These are phyloP conservation scores for Aurifilum marmelostoma DNA, from an alignment of 2,329 filamentous ascomycete species.

Conservation along the genomic window DNA sequence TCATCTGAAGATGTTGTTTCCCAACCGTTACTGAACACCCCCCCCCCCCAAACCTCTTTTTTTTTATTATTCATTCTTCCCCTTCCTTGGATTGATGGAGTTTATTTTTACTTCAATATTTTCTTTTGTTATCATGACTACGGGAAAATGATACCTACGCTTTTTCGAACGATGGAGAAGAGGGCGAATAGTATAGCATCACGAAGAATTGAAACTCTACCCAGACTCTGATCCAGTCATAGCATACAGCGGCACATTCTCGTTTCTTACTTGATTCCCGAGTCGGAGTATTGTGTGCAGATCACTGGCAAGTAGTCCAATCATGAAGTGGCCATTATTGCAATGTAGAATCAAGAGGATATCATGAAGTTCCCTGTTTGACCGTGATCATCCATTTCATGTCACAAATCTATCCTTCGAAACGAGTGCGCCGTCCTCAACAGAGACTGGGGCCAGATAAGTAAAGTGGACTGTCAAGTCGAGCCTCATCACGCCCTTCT, in stretches of 20 bases:
- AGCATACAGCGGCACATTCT: not conserved
- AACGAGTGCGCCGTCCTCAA: no score
- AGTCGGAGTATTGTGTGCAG: no score
- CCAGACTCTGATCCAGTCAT: not conserved
- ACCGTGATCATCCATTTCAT: no score
- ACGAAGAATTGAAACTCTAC: not conserved
- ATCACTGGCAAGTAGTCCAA: not conserved
- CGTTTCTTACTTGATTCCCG: not conserved
- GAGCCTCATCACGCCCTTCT: slow-evolving; percentile 1
- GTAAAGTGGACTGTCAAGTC: slow-evolving; percentile 4
- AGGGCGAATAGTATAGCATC: not conserved
- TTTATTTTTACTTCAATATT: not conserved
- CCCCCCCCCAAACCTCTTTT: no score
- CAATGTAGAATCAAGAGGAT: not conserved
- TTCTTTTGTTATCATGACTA: not conserved
- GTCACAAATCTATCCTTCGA: no score
- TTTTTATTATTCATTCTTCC: no score
- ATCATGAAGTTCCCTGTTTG: not conserved
- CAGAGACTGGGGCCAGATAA: not conserved
- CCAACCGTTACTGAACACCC: not conserved
- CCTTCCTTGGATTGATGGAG: not conserved
- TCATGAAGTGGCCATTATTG: not conserved
- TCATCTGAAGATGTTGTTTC: not conserved
- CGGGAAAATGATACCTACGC: not conserved
- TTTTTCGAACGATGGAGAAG: not conserved